Evolutionary conservation across 2,329 filamentous ascomycete genomes (phyloP).

Genomic region (Blumeria graminis): DNA sequence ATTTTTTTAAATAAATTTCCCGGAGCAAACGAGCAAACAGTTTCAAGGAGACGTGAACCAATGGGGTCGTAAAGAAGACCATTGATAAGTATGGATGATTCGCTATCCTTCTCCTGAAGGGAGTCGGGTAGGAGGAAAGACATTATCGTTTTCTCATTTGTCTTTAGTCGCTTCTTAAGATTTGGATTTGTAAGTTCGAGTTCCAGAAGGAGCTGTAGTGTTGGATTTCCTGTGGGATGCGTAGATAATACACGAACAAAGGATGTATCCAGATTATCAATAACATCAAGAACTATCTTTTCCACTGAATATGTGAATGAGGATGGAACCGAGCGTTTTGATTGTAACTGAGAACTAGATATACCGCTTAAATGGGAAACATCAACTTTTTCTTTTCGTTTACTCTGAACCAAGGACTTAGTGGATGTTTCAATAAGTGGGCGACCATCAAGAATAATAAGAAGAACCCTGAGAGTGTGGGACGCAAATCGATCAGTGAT

Average conservation of each 20-base stretch:
- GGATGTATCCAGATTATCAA: constrained; percentile 50
- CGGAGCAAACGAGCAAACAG: constrained; percentile 54
- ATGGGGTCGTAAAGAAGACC: constrained; percentile 74
- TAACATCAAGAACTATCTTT: constrained; percentile 60
- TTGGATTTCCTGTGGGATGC: constrained; percentile 77
- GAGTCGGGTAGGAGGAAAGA: constrained; percentile 59
- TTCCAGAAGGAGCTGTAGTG: constrained; percentile 72
- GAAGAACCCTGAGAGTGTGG: constrained; percentile 64
- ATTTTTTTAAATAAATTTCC: constrained; percentile 80
- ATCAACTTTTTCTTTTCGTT: constrained; percentile 67
- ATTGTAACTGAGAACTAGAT: constrained; percentile 22
- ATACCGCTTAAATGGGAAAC: constrained; percentile 28
- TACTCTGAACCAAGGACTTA: constrained; percentile 64
- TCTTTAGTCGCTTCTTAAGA: constrained; percentile 37
- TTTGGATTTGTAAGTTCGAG: constrained; percentile 57
- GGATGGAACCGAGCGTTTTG: constrained; percentile 40
- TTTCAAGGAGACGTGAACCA: constrained; percentile 74
- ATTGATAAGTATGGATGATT: constrained; percentile 60
- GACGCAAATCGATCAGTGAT: constrained; percentile 79
- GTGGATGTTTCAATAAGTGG: constrained; percentile 46
- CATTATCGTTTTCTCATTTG: constrained; percentile 31
- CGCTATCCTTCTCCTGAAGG: constrained; percentile 45
- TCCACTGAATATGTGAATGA: constrained; percentile 56
- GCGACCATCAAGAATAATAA: constrained; percentile 66
- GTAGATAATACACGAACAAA: constrained; percentile 65